A percentile compares a stretch with the other conserved stretches of the same genome.
Conservation (phyloP, 2,329 filamentous ascomycete genomes). For the Clonostachys rhizophaga region DNA sequence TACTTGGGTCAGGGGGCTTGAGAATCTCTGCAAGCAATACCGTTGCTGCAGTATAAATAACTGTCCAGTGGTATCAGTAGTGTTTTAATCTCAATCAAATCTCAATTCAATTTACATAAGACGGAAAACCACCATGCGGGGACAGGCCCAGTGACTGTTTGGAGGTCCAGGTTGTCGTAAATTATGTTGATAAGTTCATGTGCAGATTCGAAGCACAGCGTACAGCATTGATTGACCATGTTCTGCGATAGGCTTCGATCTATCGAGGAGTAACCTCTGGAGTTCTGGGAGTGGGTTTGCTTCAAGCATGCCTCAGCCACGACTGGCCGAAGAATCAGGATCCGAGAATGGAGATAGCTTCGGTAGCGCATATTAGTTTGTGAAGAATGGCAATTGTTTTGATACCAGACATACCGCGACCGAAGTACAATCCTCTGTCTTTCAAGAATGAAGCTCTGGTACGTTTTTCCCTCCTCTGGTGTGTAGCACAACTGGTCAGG, state of each 20-base stretch:
- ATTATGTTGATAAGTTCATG: slow-evolving; percentile 1
- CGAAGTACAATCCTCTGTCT: slow-evolving; percentile 3
- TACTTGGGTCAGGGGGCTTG: neutral
- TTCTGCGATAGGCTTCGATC: neutral
- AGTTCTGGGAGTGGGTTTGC: neutral
- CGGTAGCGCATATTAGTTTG: neutral
- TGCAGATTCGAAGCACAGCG: slow-evolving; percentile 1
- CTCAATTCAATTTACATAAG: slow-evolving; percentile 1
- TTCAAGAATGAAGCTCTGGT: neutral
- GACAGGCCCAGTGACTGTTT: slow-evolving; percentile 1
- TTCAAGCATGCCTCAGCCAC: slow-evolving; percentile 1
- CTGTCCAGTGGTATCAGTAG: neutral
- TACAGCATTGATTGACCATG: neutral
- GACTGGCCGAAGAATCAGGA: neutral
- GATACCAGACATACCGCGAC: neutral
- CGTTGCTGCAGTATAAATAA: slow-evolving; percentile 2
- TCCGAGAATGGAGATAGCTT: slow-evolving; percentile 1
- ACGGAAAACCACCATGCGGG: slow-evolving; percentile 3
- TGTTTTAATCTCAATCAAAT: neutral
- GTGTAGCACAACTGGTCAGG: slow-evolving; percentile 1
- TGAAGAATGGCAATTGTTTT: neutral
- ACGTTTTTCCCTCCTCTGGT: neutral
- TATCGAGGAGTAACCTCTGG: neutral
- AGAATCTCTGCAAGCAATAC: slow-evolving; percentile 1
- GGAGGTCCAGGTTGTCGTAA: neutral